Base-by-base conservation (phyloP, 345 rosid species). In the Abelmoschus esculentus region DNA sequence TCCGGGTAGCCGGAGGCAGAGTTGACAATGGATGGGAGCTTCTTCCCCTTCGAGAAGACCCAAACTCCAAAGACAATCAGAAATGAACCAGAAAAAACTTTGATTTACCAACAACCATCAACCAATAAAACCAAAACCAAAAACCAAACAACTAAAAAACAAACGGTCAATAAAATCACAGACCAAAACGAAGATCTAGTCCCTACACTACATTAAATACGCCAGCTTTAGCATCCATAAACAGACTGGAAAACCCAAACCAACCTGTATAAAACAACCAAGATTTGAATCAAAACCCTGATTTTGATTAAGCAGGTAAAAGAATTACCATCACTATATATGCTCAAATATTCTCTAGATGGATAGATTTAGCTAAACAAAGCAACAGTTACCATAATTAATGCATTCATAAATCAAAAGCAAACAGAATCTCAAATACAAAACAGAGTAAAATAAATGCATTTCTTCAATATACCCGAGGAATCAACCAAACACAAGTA, bases 41-140 rank as follows among this genome's bases (percentile, higher is more conserved):
- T 70, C 83, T 82, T 79, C 85, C 80, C 83, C 72, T 75, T 83
- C 70, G 70, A 58, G 73, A 77, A 69, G 70, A 70, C 73, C 66
- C 84, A 70, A 73, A 72, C 81, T 75, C 88, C 80, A 72, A 81
- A 73, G 71, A 76, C 80, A 61, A 73, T 55, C 28, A 72, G 29
- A 73, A 66, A 74, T 47, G 66, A 72, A 28, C 34, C 50, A 28
- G 77, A 42, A 68, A 76, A 61, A 29, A 61, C 46, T 29, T 70
- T 10, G 67, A 49, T 68, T 68, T 75, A 54, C 76, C 70, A 75
- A 62, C 69, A 63, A 84, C 71, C 96, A 91, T 89, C 80, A 87
- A 89, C 77, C 72, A 61, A 66, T 34, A 19, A 63, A 76, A 36
- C 66, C 66, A 56, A 68, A 66, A 71, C 69, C 12, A 57, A 72